A percentile compares a stretch with the other conserved stretches of the same genome.
Conservation (phyloP, 306 rosid species). For the Hippophae gyantsensis region DNA sequence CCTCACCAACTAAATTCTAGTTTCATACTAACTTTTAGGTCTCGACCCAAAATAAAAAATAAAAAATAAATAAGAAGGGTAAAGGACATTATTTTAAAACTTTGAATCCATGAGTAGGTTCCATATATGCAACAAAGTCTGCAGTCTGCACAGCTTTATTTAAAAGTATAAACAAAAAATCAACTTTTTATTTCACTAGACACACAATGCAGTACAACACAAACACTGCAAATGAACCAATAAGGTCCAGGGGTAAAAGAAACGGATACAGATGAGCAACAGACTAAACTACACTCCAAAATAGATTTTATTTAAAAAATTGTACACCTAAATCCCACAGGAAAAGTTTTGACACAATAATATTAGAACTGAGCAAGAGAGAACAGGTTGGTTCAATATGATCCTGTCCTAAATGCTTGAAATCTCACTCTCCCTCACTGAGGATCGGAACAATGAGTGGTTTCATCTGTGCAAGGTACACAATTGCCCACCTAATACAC, state of each 20-base stretch:
- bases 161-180: not conserved
- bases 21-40: too few relatives aligned
- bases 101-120: too few relatives aligned
- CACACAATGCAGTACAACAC: not conserved
- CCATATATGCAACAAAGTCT: too few relatives aligned
- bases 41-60: too few relatives aligned
- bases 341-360: conserved; percentile 9
- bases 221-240: not conserved
- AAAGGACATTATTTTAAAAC: too few relatives aligned
- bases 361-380: not conserved
- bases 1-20: too few relatives aligned
- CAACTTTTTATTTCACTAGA: conserved; percentile 10
- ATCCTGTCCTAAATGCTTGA: not conserved
- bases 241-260: conserved; percentile 10
- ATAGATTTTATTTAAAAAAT: conserved; percentile 15
- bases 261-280: conserved; percentile 3
- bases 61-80: too few relatives aligned
- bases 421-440: conserved; percentile 55
- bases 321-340: conserved; percentile 16
- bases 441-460: conserved; percentile 94
- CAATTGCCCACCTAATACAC: conserved; percentile 87
- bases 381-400: not conserved
- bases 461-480: conserved; percentile 94
- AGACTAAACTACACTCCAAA: not conserved
- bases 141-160: too few relatives aligned